Evolutionary conservation across 176 grass and related monocot species (phyloP), one percentile per base, ranked within the genome.

Genomic region (Oropetium thomaeum): DNA sequence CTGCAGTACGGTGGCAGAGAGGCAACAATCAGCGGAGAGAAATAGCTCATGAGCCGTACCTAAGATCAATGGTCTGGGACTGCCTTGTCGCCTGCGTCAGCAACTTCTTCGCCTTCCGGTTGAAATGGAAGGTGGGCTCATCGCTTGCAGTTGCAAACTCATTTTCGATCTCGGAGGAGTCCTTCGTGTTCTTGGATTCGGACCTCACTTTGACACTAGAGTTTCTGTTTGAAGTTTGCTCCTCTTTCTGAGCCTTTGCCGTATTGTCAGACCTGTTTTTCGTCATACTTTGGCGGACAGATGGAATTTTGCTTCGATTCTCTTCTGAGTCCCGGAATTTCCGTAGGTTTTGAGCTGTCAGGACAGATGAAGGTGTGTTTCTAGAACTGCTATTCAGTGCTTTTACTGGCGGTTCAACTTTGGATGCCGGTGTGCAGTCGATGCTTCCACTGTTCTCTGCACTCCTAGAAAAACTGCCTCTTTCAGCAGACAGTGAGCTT

Each of bases 401-500:
- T 71, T 85, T 93, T 4, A 70, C 37, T 2, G 80, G 74, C 67
- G 55, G 49, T 49, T 87, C 84, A 26, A 51, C 19, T 65, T 67
- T 90, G 15, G 78, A 58, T 41, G 77, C 13, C 3, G 83, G 82
- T 40, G 73, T 92, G 20, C 87, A 82, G 16, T 87, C 70, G 2
- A 82, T 47, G 28, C 51, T 82, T 32, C 83, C 83, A 1, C 67
- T 71, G 69, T 82, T 92, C 31, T 84, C 78, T 16, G 48, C 71
- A 12, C 37, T 79, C 71, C 74, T 89, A 16, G 62, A 41, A 43
- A 84, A 53, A 37, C 58, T 17, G 28, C 62, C 74, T 79, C 78
- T 75, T 67, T 89, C 92, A 20, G 76, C 53, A 68, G 89, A 89
- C 20, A 89, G 65, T 44, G 92, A 96, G 27, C 76, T 79, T 79